Conservation (phyloP, 768 basidiomycete genomes). For the Phanerochaete sordida region DNA sequence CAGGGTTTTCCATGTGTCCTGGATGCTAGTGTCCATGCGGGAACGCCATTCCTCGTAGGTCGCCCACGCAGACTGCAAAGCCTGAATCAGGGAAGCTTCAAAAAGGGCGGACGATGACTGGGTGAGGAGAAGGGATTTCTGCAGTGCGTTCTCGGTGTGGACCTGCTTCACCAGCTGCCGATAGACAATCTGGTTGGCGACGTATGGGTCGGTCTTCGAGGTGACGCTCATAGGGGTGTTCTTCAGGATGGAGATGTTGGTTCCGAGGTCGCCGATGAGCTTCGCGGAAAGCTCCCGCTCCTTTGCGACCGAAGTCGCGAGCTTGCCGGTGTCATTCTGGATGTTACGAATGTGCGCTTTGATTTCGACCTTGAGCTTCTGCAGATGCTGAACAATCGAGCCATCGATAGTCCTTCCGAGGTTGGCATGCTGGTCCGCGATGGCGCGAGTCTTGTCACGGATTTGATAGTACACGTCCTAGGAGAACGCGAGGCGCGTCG, state of each 20-base stretch:
- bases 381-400: constrained; percentile 95
- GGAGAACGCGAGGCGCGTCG: neutral
- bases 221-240: constrained; percentile 89
- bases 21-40: constrained; percentile 69
- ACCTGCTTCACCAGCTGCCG: constrained; percentile 89
- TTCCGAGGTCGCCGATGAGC: constrained; percentile 83
- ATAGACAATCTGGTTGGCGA: constrained; percentile 67
- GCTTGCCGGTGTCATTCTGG: constrained; percentile 93
- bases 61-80: constrained; percentile 94
- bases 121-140: constrained; percentile 97
- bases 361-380: constrained; percentile 92
- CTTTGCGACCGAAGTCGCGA: constrained; percentile 87
- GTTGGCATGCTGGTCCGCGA: constrained; percentile 96
- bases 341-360: constrained; percentile 98
- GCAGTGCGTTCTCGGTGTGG: constrained; percentile 95
- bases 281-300: constrained; percentile 88
- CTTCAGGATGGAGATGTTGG: constrained; percentile 86
- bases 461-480: constrained; percentile 92
- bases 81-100: constrained; percentile 93
- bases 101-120: constrained; percentile 97
- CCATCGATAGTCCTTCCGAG: constrained; percentile 94
- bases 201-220: constrained; percentile 80
- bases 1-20: constrained; percentile 71
- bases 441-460: constrained; percentile 87
- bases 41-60: constrained; percentile 95